A percentile compares a stretch with the other conserved stretches of the same genome.
phyloP scores from a whole-genome alignment of 78 protist genomes.

The Dictyostelium citrinum region DNA sequence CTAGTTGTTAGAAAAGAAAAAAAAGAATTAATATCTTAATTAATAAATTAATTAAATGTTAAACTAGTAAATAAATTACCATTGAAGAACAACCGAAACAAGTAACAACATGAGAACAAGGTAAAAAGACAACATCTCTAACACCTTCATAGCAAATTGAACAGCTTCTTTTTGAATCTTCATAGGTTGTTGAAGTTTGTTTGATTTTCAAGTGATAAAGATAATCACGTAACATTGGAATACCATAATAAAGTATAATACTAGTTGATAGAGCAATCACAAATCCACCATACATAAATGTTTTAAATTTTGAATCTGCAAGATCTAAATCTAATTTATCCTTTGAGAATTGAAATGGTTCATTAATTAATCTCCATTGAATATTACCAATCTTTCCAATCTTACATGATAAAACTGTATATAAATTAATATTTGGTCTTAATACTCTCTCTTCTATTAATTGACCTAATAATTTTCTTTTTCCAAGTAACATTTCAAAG shows the following conservation, averaged over 20 bases:
- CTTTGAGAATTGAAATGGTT: conserved; percentile 5
- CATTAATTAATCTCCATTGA: neutral
- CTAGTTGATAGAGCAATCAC: neutral
- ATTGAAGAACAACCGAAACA: neutral
- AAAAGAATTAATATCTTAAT: too few relatives aligned
- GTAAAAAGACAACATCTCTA: neutral
- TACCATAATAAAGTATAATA: neutral
- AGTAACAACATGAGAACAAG: neutral
- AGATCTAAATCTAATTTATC: neutral
- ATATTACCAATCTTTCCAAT: neutral
- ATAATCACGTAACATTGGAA: neutral
- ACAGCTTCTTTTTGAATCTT: neutral
- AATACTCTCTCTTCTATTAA: neutral
- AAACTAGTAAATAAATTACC: neutral
- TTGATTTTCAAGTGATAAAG: neutral
- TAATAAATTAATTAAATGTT: neutral
- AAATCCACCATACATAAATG: neutral
- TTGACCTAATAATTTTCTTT: neutral
- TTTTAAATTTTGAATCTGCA: neutral
- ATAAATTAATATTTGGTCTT: neutral
- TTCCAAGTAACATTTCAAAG: neutral
- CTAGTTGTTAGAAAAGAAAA: neutral
- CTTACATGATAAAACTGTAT: neutral
- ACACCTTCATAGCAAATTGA: neutral
- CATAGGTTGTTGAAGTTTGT: neutral